Evolutionary conservation across 805 yeast genomes (phyloP), one percentile per base, ranked within the genome.

Genomic region (Hanseniaspora singularis): DNA sequence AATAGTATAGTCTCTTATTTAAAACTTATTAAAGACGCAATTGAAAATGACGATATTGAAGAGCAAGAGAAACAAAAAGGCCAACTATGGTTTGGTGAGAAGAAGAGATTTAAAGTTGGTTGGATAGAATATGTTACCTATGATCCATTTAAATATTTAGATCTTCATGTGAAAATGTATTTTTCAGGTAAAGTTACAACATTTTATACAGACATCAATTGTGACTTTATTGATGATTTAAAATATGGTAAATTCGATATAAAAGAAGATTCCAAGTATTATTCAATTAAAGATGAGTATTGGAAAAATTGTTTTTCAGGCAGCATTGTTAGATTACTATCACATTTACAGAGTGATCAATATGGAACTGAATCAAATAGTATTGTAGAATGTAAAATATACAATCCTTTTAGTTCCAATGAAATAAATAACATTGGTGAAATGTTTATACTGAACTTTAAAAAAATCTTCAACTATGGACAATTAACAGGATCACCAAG

Each of bases 41-140:
- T 83, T 26, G 61, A 72, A 22, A 76, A 73, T 50, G 38, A 33
- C 16, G 33, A 26, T 31, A 15, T 28, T 15, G 26, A 36, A 15
- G 41, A 44, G n/a, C 15, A 36, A n/a, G 39, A 23, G 11, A 36
- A 36, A 15, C n/a, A 9, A 12, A 65, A 73, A 27, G 76, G 77
- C 5, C 94, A 83, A 59, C 65, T 73, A 38, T 83, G 94, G 94
- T 83, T 81, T 64, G 87, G 88, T 12, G 84, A 78, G 57, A 71
- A 69, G 52, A 81, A 74, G 55, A 70, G 71, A 50, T 82, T 77
- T 72, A 77, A 75, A 54, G 84, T 83, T 10, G 74, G 77, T n/a
- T 75, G 79, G 56, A 76, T 83, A 38, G 74, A 81, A 0, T 79
- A 78, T 56, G 78, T 84, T 40, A 64, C 78, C 11, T 80, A 74